Evolutionary conservation across 768 basidiomycete genomes (phyloP).

Genomic region (Kwoniella pini): DNA sequence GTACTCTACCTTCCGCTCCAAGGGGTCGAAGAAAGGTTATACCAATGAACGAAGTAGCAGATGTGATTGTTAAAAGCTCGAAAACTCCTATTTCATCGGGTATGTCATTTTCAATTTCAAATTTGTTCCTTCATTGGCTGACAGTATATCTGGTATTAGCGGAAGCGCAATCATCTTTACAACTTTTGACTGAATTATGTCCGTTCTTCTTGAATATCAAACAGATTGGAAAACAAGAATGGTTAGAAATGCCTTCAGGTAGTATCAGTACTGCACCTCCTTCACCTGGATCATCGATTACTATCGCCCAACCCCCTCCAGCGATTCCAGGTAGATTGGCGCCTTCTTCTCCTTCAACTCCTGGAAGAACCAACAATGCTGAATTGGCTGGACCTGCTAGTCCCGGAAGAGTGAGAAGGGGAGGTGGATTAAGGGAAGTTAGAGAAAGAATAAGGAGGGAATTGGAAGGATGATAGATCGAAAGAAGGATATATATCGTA

Average conservation of each 20-base stretch:
- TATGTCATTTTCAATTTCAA: constrained; percentile 19
- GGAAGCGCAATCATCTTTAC: constrained; percentile 51
- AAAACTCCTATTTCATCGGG: constrained; percentile 54
- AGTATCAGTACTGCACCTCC: constrained; percentile 6
- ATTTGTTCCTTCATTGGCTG: background rate
- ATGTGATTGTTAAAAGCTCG: constrained; percentile 54
- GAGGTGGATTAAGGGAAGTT: constrained; percentile 52
- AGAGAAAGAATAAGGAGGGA: constrained; percentile 54
- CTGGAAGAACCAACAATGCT: constrained; percentile 1
- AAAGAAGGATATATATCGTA: background rate
- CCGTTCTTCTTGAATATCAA: constrained; percentile 52
- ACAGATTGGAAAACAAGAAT: constrained; percentile 43
- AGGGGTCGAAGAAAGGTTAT: constrained; percentile 47
- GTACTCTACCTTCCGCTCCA: constrained; percentile 31
- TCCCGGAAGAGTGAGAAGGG: constrained; percentile 44
- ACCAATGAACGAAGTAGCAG: constrained; percentile 50
- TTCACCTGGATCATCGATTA: constrained; percentile 16
- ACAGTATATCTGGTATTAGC: constrained; percentile 21
- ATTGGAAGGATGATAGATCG: constrained; percentile 31
- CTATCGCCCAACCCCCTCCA: background rate
- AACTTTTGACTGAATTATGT: constrained; percentile 50
- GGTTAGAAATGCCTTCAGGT: constrained; percentile 53
- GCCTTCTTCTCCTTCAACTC: constrained; percentile 17
- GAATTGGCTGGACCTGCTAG: constrained; percentile 45
- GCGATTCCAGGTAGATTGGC: background rate